phyloP scores from a whole-genome alignment of 2,329 filamentous ascomycete genomes.

The Botrytis elliptica region DNA sequence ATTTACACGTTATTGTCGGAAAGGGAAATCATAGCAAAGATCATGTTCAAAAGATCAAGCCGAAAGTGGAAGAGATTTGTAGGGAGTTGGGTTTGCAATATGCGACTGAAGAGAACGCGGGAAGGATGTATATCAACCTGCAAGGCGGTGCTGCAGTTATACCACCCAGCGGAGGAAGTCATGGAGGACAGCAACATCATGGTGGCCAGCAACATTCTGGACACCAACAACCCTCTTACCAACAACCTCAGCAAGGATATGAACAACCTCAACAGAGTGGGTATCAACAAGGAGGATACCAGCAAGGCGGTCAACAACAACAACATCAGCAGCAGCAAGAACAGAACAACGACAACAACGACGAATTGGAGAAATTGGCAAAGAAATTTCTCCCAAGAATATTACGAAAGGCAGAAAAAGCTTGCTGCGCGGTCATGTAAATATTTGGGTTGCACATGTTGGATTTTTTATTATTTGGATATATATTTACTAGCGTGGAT shows the following conservation, averaged over 20 bases:
- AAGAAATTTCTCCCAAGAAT: slow-evolving; percentile 38
- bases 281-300: slow-evolving; percentile 42
- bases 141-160: slow-evolving; percentile 62
- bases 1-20: slow-evolving; percentile 94
- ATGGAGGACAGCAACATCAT: slow-evolving; percentile 45
- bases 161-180: slow-evolving; percentile 20
- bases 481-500: neutral
- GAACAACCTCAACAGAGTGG: slow-evolving; percentile 39
- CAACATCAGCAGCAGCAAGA: neutral
- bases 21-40: slow-evolving; percentile 84
- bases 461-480: neutral
- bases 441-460: neutral
- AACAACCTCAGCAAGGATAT: slow-evolving; percentile 42
- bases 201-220: slow-evolving; percentile 40
- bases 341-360: slow-evolving; percentile 40
- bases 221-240: slow-evolving; percentile 45
- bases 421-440: slow-evolving; percentile 39
- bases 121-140: slow-evolving; percentile 82
- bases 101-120: slow-evolving; percentile 84
- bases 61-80: slow-evolving; percentile 91
- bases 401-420: slow-evolving; percentile 36
- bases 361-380: slow-evolving; percentile 39
- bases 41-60: slow-evolving; percentile 90
- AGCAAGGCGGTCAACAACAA: slow-evolving; percentile 24
- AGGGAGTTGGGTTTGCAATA: slow-evolving; percentile 79